Evolutionary conservation across 306 rosid species (phyloP), one percentile per base, ranked within the genome.

Genomic region (Luffa aegyptiaca): DNA sequence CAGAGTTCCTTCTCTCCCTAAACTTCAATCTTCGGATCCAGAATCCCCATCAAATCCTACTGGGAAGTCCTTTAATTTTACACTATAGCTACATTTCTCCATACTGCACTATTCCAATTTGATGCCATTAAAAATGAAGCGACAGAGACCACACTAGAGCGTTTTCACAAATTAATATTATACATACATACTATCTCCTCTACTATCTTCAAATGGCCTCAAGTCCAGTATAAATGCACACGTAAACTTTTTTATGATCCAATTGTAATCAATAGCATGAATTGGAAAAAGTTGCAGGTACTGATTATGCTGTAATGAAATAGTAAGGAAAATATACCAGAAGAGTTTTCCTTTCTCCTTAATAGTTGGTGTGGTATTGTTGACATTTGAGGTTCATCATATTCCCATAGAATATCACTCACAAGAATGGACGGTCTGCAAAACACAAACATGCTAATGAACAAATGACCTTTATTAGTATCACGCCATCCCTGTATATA

Each of bases 341-440:
- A 86, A 56, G 89, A 83, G 76, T 83, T 69, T 68, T 90, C 93
- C 41, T 85, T 84, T 85, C 97, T 93, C 90, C 88, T 86, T 82
- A 95, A 85, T 78, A 95, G 84, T 77, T 88, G 92, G 82, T 93
- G 97, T 52, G 97, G 87, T 2, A 83, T 80, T 71, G 78, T 41
- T 76, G 88, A 86, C 77, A 91, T 80, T 80, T 80, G 91, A 82
- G 96, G 94, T 78, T 90, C 94, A 73, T 91, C 97, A 76, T 81
- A 88, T 79, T 90, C 88, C 90, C 96, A 88, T 69, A 93, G 84
- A 77, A 93, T 95, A 88, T 93, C 99, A 86, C 97, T 92, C 80
- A 95, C 97, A 81, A 95, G 98, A 86, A 95, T 86, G 31, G 99
- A 84, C 41, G 99, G 99, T 82, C 99, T 95, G 99, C 81, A 85